These are phyloP conservation scores for Phoma sp. DNA, from an alignment of 2,329 filamentous ascomycete genomes.

Conservation along the genomic window DNA sequence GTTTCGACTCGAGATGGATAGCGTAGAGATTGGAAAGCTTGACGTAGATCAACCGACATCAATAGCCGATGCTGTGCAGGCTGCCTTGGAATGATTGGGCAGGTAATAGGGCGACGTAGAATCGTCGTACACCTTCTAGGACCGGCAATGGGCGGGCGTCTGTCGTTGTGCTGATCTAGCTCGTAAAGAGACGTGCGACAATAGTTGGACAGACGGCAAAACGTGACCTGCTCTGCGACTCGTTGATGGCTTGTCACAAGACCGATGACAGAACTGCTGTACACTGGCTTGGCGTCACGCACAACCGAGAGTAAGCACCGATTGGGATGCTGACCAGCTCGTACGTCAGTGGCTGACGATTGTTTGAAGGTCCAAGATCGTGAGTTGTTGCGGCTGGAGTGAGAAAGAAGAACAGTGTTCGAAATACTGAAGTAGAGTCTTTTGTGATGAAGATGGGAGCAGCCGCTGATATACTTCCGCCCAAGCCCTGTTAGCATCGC, in stretches of 20 bases:
- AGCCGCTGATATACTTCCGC: conserved; percentile 45
- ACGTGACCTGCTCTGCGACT: conserved; percentile 34
- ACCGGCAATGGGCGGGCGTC: conserved; percentile 24
- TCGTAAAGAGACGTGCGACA: conserved; percentile 26
- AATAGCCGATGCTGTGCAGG: conserved; percentile 47
- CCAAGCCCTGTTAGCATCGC: conserved; percentile 31
- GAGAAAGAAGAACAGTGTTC: neutral
- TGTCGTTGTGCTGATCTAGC: conserved; percentile 31
- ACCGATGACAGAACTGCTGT: conserved; percentile 42
- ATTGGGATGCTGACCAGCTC: conserved; percentile 7
- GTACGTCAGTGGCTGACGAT: conserved; percentile 4
- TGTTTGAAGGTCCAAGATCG: conserved; percentile 1
- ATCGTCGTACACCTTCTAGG: conserved; percentile 24
- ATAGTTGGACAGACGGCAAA: conserved; percentile 33
- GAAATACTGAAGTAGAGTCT: conserved; percentile 1
- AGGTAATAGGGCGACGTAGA: conserved; percentile 21
- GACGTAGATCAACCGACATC: conserved; percentile 66
- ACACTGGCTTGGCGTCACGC: conserved; percentile 39
- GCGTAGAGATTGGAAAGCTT: conserved; percentile 60
- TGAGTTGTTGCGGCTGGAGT: neutral
- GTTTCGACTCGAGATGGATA: conserved; percentile 63
- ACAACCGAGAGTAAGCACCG: conserved; percentile 19
- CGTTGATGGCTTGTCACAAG: conserved; percentile 40
- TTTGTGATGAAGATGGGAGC: conserved; percentile 21
- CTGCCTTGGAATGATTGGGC: conserved; percentile 26